Evolutionary conservation across 768 basidiomycete genomes (phyloP).

Genomic region (Mycena galericulata): DNA sequence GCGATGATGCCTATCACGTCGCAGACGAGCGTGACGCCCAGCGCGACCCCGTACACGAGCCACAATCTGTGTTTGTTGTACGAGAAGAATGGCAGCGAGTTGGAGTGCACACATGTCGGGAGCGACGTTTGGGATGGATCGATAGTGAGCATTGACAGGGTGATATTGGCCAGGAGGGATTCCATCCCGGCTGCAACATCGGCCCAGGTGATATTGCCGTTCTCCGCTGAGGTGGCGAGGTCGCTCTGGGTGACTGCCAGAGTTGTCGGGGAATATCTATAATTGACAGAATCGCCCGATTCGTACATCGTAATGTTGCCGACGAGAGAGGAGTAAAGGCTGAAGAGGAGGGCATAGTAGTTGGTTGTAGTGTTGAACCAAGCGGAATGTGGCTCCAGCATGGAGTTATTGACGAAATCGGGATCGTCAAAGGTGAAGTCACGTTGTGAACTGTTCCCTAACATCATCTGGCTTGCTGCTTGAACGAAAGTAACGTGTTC

Average conservation of each 20-base stretch:
- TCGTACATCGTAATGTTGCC: no score
- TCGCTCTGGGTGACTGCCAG: background rate
- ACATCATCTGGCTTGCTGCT: conserved; percentile 3
- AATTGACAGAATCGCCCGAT: no score
- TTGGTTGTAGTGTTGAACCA: conserved; percentile 17
- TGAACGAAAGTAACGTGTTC: background rate
- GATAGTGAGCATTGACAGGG: conserved; percentile 21
- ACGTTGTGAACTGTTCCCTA: no score
- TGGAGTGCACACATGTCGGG: background rate
- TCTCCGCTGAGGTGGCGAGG: background rate
- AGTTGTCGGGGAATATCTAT: background rate
- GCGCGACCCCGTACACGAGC: conserved; percentile 20
- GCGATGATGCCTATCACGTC: conserved; percentile 10
- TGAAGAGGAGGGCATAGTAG: conserved; percentile 1
- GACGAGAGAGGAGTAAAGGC: background rate
- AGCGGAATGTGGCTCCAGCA: no score
- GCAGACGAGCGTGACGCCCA: conserved; percentile 16
- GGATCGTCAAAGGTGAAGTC: no score
- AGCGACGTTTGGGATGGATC: background rate
- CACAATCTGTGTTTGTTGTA: conserved; percentile 7
- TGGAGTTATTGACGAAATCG: no score
- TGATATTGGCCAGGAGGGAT: conserved; percentile 18
- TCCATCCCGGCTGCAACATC: conserved; percentile 1
- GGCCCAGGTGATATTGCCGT: background rate
- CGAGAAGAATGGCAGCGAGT: background rate